Percentiles rank a stretch among this genome's conserved stretches.
Conservation (phyloP, 225 moss, liverwort and hornwort genomes). For the Bryoerythrophyllum caledonicum region DNA sequence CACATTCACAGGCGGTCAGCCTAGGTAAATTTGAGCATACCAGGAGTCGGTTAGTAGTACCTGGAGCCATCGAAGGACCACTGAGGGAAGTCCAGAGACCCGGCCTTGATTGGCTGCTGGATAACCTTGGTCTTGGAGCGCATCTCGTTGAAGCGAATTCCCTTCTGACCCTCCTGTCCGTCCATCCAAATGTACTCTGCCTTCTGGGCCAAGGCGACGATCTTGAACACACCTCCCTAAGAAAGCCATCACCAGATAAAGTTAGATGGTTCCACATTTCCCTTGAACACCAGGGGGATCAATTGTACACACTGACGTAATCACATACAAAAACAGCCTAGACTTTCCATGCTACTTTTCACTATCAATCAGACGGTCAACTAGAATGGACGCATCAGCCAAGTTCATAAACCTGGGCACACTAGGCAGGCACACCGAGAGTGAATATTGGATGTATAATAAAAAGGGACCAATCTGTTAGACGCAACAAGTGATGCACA, state of each 20-base stretch:
- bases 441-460: too few species aligned
- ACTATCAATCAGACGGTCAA: slow-evolving; percentile 29
- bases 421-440: background rate
- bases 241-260: background rate
- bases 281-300: too few species aligned
- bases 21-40: background rate
- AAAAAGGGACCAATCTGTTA: background rate
- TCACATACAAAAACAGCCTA: background rate
- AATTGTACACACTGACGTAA: background rate
- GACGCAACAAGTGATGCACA: background rate
- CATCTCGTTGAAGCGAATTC: slow-evolving; percentile 95
- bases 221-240: slow-evolving; percentile 47
- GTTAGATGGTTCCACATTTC: background rate
- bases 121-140: slow-evolving; percentile 93
- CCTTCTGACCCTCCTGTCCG: slow-evolving; percentile 87
- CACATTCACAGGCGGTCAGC: background rate
- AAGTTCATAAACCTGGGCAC: background rate
- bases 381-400: background rate
- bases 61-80: slow-evolving; percentile 98
- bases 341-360: slow-evolving; percentile 15
- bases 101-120: slow-evolving; percentile 56
- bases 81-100: slow-evolving; percentile 74
- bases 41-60: slow-evolving; percentile 13
- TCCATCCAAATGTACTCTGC: slow-evolving; percentile 99
- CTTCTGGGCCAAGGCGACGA: slow-evolving; percentile 72